Conservation (phyloP, 2,329 filamentous ascomycete species). For the Fusarium tuaranense region DNA sequence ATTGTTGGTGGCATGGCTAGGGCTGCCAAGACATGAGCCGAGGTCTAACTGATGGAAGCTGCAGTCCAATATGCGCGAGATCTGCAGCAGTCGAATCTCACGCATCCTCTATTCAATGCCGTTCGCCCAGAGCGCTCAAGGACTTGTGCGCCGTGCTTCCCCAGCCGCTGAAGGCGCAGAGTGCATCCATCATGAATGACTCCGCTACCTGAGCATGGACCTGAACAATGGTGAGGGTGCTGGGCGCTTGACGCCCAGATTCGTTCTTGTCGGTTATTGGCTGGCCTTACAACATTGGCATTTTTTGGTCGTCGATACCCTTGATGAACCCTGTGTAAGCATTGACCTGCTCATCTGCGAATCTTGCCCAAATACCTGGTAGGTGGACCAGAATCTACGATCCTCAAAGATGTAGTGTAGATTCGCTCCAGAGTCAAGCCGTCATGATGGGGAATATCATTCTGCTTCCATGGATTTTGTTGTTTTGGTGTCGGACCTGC, state of each 20-base stretch:
- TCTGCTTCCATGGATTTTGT: neutral
- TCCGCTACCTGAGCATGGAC: neutral
- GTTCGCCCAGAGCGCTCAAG: constrained; percentile 1
- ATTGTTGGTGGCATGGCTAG: neutral
- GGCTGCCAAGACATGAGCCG: constrained; percentile 21
- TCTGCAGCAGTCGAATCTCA: neutral
- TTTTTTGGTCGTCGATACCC: constrained; percentile 15
- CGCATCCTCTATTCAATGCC: neutral
- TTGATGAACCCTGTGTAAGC: constrained; percentile 22
- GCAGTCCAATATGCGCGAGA: neutral
- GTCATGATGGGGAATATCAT: neutral
- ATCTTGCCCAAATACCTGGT: neutral
- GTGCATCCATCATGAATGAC: neutral
- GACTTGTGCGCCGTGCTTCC: neutral
- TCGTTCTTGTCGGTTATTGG: constrained; percentile 24
- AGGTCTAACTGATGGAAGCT: constrained; percentile 2
- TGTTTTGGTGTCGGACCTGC: neutral
- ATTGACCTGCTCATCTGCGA: neutral
- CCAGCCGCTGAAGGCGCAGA: constrained; percentile 11
- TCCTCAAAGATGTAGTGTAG: neutral
- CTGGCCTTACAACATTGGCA: constrained; percentile 37
- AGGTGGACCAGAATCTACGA: neutral
- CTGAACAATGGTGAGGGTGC: neutral
- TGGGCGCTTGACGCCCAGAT: constrained; percentile 11
- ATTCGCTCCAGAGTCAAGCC: neutral